phyloP scores from a whole-genome alignment of 2,329 filamentous ascomycete genomes.

The Eutypa lata region DNA sequence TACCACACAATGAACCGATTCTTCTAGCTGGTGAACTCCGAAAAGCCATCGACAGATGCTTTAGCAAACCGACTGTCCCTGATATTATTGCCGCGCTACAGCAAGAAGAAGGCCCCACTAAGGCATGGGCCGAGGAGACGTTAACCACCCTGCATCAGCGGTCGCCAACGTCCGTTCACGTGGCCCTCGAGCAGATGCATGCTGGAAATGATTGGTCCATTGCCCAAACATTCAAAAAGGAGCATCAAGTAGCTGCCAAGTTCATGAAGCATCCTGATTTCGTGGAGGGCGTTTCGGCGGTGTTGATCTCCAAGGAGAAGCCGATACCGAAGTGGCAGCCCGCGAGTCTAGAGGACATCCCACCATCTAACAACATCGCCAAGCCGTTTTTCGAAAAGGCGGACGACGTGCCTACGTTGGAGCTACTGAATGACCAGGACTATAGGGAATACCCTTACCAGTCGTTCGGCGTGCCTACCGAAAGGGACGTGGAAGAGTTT shows the following conservation, averaged over 20 bases:
- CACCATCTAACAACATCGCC: slow-evolving; percentile 48
- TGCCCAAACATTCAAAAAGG: slow-evolving; percentile 76
- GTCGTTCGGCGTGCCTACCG: slow-evolving; percentile 69
- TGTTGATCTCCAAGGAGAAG: slow-evolving; percentile 65
- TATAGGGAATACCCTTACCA: slow-evolving; percentile 73
- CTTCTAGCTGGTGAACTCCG: slow-evolving; percentile 68
- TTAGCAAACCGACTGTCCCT: slow-evolving; percentile 62
- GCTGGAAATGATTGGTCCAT: slow-evolving; percentile 76
- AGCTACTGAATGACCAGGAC: slow-evolving; percentile 59
- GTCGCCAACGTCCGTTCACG: slow-evolving; percentile 83
- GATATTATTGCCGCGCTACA: slow-evolving; percentile 69
- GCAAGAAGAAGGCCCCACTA: slow-evolving; percentile 50
- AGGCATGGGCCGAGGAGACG: slow-evolving; percentile 77
- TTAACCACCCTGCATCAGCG: slow-evolving; percentile 70
- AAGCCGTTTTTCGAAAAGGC: slow-evolving; percentile 66
- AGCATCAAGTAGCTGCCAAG: slow-evolving; percentile 76
- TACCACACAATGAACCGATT: slow-evolving; percentile 73
- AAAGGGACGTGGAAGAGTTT: slow-evolving; percentile 53
- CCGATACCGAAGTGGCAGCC: slow-evolving; percentile 73
- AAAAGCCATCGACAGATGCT: slow-evolving; percentile 80
- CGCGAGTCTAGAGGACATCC: slow-evolving; percentile 65
- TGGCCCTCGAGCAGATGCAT: slow-evolving; percentile 80
- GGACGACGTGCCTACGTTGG: slow-evolving; percentile 45
- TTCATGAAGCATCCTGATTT: slow-evolving; percentile 96
- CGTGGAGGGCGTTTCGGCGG: slow-evolving; percentile 81